Base-by-base conservation (phyloP, 352 stramenopile species). In the Globisporangium paddicum region DNA sequence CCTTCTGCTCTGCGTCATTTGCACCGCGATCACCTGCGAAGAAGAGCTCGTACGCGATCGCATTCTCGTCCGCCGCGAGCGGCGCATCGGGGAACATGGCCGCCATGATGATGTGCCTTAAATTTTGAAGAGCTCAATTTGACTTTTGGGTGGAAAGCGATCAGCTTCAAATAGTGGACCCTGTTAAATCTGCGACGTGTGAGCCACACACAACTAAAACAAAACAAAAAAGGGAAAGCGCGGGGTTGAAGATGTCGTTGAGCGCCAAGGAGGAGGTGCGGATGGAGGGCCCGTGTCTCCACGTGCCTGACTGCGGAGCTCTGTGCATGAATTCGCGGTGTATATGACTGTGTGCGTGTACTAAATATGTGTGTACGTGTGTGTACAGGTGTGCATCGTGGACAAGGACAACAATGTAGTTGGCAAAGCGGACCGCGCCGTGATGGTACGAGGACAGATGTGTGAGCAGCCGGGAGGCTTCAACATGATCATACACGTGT, bases 361-460 rank as follows among this genome's bases (percentile, higher is more conserved):
- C n/a, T n/a, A n/a, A n/a, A n/a, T n/a, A n/a, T n/a, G n/a, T 58
- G 19, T 44, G 11, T 49, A 9, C 58, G 21, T 44, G n/a, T 14
- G 0, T 48, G 5, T 25, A n/a, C 54, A 94, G 84, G 82, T 93
- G n/a, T 89, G 76, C 58, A 93, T 95, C 53, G 82, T 95, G n/a
- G 77, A 93, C 57, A 62, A 82, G 40, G 52, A 82, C 53, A 90
- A 95, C 64, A 79, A 92, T 60, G 81, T 92, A n/a, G 60, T 95
- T 10, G 85, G 85, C 38, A 89, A 90, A 66, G 77, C 81, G 9
- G 82, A 93, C 52, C 85, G 85, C 52, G 66, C 81, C 25, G 85
- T 95, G 19, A 92, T 93, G 82, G 85, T 93, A 55, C 46, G 37
- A 19, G 30, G 16, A 13, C n/a, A 10, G 10, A 30, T 9, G 5